These are phyloP conservation scores for Paraphaeosphaeria sporulosa DNA, from an alignment of 2,329 filamentous ascomycete genomes.

Conservation along the genomic window DNA sequence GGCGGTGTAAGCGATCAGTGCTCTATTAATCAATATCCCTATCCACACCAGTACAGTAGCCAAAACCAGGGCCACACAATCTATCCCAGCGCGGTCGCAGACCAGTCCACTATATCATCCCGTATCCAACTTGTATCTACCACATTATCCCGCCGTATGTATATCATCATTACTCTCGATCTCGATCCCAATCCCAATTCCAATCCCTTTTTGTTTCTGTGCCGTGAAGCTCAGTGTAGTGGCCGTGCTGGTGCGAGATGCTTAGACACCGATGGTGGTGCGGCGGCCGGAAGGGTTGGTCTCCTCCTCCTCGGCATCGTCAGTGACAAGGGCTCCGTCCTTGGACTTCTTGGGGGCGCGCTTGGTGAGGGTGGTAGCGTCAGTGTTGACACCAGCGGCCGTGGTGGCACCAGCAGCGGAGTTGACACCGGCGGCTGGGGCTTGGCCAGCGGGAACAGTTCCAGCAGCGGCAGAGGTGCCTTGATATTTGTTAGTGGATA, in stretches of 20 bases:
- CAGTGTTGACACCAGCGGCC: conserved; percentile 3
- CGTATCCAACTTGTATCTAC: background rate
- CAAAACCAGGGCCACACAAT: background rate
- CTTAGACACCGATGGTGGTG: conserved; percentile 16
- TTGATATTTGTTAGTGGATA: background rate
- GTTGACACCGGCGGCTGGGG: conserved; percentile 6
- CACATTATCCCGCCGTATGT: conserved; percentile 1
- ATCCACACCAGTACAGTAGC: conserved; percentile 6
- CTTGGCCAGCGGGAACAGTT: conserved; percentile 7
- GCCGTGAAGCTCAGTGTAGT: background rate
- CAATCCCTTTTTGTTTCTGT: background rate
- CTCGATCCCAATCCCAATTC: too few species aligned
- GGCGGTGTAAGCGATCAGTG: conserved; percentile 10
- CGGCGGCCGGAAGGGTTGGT: conserved; percentile 28
- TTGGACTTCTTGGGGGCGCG: conserved; percentile 24
- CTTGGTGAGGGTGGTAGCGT: conserved; percentile 24
- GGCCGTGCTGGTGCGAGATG: background rate
- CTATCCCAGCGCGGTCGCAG: conserved; percentile 14
- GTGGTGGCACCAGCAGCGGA: conserved; percentile 6
- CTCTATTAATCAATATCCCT: conserved; percentile 9
- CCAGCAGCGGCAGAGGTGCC: conserved; percentile 8
- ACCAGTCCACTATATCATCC: conserved; percentile 3
- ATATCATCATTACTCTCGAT: background rate
- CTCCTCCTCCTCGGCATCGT: conserved; percentile 48
- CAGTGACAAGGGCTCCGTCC: conserved; percentile 29